Conservation (phyloP, 805 yeast genomes). For the Blastobotrys muscicola region DNA sequence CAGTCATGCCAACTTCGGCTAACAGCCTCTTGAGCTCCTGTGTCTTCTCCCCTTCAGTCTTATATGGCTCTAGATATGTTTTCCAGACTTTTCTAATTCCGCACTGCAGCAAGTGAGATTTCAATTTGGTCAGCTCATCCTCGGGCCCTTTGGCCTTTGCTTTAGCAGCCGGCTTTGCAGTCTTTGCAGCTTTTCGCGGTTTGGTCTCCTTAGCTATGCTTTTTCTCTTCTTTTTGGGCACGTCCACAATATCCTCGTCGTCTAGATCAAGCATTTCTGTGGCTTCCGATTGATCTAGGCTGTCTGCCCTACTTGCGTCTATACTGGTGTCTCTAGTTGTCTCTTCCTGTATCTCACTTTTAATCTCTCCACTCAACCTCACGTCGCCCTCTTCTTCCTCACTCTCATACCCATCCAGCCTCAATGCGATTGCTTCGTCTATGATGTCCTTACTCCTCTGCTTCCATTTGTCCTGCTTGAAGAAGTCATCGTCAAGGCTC, state of each 20-base stretch:
- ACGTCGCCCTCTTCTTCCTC: background rate
- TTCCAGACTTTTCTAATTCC: slow-evolving; percentile 23
- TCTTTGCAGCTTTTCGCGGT: background rate
- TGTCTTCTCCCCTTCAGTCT: slow-evolving; percentile 14
- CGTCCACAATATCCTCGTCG: background rate
- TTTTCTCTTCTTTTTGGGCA: background rate
- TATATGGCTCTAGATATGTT: slow-evolving; percentile 14
- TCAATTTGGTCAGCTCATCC: slow-evolving; percentile 20
- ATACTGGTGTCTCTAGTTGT: background rate
- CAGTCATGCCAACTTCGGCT: slow-evolving; percentile 20
- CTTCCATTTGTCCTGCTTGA: slow-evolving; percentile 12
- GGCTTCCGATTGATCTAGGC: too few relatives aligned
- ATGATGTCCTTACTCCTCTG: slow-evolving; percentile 9
- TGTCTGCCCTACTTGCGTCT: too few relatives aligned
- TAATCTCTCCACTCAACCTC: too few relatives aligned
- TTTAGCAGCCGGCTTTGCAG: background rate
- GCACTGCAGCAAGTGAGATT: slow-evolving; percentile 20
- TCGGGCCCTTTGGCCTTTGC: slow-evolving; percentile 2
- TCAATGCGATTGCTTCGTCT: slow-evolving; percentile 9
- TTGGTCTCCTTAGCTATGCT: background rate
- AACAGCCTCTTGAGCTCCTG: slow-evolving; percentile 14
- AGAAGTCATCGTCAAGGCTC: slow-evolving; percentile 13
- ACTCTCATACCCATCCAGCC: background rate
- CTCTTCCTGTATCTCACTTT: background rate
- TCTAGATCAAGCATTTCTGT: too few relatives aligned